A percentile compares a stretch with the other conserved stretches of the same genome.
Evolutionary conservation across 148 eudicot species (phyloP).

Genomic region (Fagopyrum tataricum): DNA sequence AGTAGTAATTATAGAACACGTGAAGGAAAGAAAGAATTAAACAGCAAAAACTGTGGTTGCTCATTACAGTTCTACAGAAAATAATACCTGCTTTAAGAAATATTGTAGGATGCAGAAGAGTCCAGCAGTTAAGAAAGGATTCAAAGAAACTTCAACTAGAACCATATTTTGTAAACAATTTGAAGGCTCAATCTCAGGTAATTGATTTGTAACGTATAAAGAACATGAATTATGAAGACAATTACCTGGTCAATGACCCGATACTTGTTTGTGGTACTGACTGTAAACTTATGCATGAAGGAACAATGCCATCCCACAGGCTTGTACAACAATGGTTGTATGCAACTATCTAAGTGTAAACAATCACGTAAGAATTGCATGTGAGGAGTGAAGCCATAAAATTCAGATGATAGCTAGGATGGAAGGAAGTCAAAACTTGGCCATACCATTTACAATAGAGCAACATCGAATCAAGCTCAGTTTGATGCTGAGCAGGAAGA

Average conservation of each 20-base stretch:
- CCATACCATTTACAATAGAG: no score
- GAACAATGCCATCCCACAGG: conserved; percentile 81
- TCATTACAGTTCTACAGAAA: background rate
- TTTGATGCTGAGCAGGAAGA: no score
- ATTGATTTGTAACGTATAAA: background rate
- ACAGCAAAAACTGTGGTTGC: background rate
- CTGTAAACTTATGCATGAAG: conserved; percentile 59
- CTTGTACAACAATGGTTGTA: conserved; percentile 1
- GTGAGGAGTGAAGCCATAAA: no score
- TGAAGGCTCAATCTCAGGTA: background rate
- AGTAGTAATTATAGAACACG: background rate
- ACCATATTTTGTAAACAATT: background rate
- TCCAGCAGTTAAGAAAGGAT: background rate
- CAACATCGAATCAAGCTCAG: no score
- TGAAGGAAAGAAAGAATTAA: background rate
- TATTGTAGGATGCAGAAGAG: background rate
- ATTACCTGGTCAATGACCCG: conserved; percentile 76
- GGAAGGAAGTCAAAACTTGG: no score
- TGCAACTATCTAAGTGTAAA: background rate
- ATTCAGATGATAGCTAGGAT: no score
- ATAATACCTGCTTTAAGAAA: background rate
- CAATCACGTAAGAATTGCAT: background rate
- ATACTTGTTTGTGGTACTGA: conserved; percentile 78
- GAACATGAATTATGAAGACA: background rate
- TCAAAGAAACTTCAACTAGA: background rate